Evolutionary conservation across 2,329 filamentous ascomycete species (phyloP).

Genomic region (Trichoderma sp.): DNA sequence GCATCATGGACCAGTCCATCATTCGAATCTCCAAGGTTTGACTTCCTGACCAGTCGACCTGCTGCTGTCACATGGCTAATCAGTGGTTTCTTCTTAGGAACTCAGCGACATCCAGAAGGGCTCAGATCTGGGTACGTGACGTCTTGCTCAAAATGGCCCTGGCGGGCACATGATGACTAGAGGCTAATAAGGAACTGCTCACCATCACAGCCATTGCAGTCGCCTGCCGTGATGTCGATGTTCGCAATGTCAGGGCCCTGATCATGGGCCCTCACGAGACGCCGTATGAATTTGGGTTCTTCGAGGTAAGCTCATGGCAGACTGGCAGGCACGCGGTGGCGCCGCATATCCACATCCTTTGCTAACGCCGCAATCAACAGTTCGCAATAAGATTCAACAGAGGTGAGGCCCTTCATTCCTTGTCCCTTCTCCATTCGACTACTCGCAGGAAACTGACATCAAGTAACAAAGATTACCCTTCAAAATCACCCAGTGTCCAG

Average conservation of each 20-base stretch:
- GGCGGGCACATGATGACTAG: neutral
- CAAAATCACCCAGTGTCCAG: constrained; percentile 62
- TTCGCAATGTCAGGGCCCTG: constrained; percentile 82
- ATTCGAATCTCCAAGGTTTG: constrained; percentile 80
- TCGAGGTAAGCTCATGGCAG: constrained; percentile 65
- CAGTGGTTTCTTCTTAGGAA: constrained; percentile 58
- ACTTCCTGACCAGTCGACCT: neutral
- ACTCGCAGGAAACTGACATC: neutral
- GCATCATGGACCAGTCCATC: constrained; percentile 72
- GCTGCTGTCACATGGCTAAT: constrained; percentile 19
- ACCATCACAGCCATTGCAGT: constrained; percentile 72
- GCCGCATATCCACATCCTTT: neutral
- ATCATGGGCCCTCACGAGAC: constrained; percentile 93
- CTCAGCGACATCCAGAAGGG: constrained; percentile 82
- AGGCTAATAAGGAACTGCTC: neutral
- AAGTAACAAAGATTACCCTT: constrained; percentile 71
- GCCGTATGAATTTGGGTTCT: constrained; percentile 96
- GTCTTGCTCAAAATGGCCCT: neutral
- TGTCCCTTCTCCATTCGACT: too few relatives aligned
- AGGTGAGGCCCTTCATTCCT: constrained; percentile 51
- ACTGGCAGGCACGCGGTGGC: neutral
- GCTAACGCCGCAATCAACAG: constrained; percentile 45
- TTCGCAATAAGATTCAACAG: constrained; percentile 76
- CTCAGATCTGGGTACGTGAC: constrained; percentile 74
- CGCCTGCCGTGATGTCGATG: constrained; percentile 82